Base-by-base conservation (phyloP, 768 basidiomycete species). In the Pulveroboletus ravenelii region DNA sequence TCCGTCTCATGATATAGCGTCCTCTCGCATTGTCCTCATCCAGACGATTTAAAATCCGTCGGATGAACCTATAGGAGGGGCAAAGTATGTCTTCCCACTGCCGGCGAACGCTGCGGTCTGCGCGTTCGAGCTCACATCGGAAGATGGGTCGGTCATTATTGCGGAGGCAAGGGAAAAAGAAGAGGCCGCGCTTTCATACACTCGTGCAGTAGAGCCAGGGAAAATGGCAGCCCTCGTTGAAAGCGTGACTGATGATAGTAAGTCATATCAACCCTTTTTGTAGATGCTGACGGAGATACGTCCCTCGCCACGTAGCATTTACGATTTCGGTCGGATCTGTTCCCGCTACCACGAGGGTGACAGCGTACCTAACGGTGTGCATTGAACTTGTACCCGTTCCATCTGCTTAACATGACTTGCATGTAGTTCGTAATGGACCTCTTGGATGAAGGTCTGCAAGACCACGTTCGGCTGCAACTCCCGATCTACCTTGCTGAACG, bases 41-140 rank as follows among this genome's bases (percentile, higher is more conserved):
- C 78, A 79, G 46, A 62, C 60, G 0, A 79, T 72, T 59, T 59
- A 47, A 13, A 80, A 80, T 51, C 54, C 68, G 0, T 65, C 67
- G 3, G 59, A 64, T 9, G 53, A 51, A 32, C 58, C 71, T 1
- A 80, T 78, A 0, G 61, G 63, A 36, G 67, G 74, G 41, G 78
- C 77, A 25, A 72, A 77, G 30, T 85, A 82, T 60, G 69, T 74
- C 35, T 84, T 85, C 54, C 81, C 82, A 8, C 72, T 84, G 6
- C 84, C 82, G 0, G 77, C 74, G 1, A 70, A 68, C 30, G 77
- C 76, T 0, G 80, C 79, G 0, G 71, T 82, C 7, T 82, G 79
- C 51, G 74, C 73, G 0, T 85, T 85, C 56, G 66, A 74, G 31
- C 73, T 82, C 62, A 67, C 66, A 35, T 68, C 72, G 10, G 69